Evolutionary conservation across 306 rosid genomes (phyloP).

Genomic region (Pyrus betulifolia): DNA sequence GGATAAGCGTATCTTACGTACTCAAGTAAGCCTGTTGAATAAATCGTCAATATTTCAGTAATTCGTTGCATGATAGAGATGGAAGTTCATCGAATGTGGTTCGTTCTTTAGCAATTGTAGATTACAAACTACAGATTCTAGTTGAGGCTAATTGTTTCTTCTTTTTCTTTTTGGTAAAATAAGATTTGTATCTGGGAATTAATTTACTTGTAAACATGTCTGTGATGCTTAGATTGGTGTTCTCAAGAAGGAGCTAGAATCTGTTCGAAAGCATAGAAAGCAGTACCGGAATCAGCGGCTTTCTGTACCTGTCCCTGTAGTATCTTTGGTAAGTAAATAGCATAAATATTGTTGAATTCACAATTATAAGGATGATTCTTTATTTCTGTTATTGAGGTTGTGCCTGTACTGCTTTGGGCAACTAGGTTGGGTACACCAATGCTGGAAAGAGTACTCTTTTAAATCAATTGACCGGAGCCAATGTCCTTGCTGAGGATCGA

Average conservation of each 20-base stretch:
- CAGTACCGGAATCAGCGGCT: conserved; percentile 77
- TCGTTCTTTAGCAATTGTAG: conserved; percentile 1
- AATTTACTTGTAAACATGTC: conserved; percentile 11
- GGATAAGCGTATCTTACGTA: conserved; percentile 89
- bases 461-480: conserved; percentile 89
- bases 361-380: background rate
- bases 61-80: background rate
- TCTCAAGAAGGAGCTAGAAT: conserved; percentile 70
- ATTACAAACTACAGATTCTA: background rate
- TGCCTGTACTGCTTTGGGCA: conserved; percentile 4
- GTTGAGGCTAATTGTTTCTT: background rate
- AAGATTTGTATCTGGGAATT: background rate
- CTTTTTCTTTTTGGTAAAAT: background rate
- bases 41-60: background rate
- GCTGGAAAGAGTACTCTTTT: conserved; percentile 97
- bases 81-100: background rate
- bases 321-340: conserved; percentile 64
- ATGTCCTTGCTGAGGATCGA: conserved; percentile 90
- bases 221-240: conserved; percentile 62
- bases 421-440: conserved; percentile 95
- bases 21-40: conserved; percentile 57
- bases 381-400: background rate
- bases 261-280: conserved; percentile 84
- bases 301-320: conserved; percentile 87
- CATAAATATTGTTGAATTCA: background rate